These are phyloP conservation scores for Colletotrichum tropicale DNA, from an alignment of 2,329 filamentous ascomycete species.

Conservation along the genomic window DNA sequence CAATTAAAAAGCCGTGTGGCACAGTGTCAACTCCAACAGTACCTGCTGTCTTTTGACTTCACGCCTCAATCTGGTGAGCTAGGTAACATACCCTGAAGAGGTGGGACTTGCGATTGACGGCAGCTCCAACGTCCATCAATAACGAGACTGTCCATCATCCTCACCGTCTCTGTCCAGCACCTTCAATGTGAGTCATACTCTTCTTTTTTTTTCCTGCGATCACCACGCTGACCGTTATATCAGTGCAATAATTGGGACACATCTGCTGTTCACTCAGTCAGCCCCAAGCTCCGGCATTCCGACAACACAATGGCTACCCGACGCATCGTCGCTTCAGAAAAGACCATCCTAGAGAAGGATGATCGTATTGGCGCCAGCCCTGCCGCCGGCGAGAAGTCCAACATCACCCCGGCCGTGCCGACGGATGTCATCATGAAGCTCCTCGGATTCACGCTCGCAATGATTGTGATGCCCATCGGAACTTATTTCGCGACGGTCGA, in stretches of 20 bases:
- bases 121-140: neutral
- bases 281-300: neutral
- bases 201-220: neutral
- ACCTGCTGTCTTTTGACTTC: slow-evolving; percentile 3
- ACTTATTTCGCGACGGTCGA: slow-evolving; percentile 87
- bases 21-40: neutral
- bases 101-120: neutral
- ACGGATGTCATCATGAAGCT: slow-evolving; percentile 90
- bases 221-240: neutral
- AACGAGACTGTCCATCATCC: neutral
- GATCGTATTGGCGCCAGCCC: slow-evolving; percentile 44
- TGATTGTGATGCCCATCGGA: slow-evolving; percentile 86
- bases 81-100: neutral
- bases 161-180: neutral
- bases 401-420: slow-evolving; percentile 83
- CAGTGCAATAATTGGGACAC: neutral
- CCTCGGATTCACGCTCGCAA: slow-evolving; percentile 86
- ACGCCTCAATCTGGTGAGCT: neutral
- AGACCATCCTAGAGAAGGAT: slow-evolving; percentile 68
- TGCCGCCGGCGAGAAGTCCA: slow-evolving; percentile 61
- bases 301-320: slow-evolving; percentile 68
- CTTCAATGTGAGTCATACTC: neutral
- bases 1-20: slow-evolving; percentile 6
- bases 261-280: neutral
- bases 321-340: slow-evolving; percentile 69